phyloP scores from a whole-genome alignment of 495 filamentous ascomycete species.

The Aspergillus mulundensis region DNA sequence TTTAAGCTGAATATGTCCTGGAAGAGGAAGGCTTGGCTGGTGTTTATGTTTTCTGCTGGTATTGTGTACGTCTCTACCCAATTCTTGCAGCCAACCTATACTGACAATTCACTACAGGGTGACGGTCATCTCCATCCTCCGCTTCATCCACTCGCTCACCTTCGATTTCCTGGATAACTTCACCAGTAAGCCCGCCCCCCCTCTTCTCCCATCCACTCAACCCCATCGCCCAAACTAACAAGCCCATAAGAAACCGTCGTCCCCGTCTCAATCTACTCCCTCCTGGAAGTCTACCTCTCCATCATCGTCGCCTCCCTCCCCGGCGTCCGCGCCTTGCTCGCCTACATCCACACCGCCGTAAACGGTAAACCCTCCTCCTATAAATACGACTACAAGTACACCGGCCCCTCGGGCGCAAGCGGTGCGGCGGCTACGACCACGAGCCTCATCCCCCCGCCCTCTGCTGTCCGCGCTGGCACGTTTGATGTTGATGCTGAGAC shows the following conservation, averaged over 20 bases:
- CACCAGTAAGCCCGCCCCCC: conserved; percentile 5
- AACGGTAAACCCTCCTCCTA: conserved; percentile 3
- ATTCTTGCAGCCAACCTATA: too few relatives aligned
- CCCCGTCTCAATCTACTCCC: conserved; percentile 31
- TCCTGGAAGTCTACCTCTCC: conserved; percentile 41
- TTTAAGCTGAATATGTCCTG: conserved; percentile 16
- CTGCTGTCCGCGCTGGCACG: too few relatives aligned
- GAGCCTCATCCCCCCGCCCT: too few relatives aligned
- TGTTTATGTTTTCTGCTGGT: conserved; percentile 24
- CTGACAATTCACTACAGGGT: too few relatives aligned
- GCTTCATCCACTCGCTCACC: conserved; percentile 25
- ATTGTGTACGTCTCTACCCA: conserved; percentile 20
- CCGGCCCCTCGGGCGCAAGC: background rate
- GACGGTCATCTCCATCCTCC: conserved; percentile 30
- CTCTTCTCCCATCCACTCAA: background rate
- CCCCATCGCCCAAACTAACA: conserved; percentile 18
- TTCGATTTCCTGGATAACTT: conserved; percentile 8
- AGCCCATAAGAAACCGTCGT: conserved; percentile 21
- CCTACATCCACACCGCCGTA: conserved; percentile 20
- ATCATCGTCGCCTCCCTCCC: conserved; percentile 48
- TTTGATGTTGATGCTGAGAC: too few relatives aligned
- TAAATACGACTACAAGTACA: background rate
- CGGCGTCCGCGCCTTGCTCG: conserved; percentile 28
- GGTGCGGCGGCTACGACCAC: too few relatives aligned
- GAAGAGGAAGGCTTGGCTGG: conserved; percentile 19